phyloP scores from a whole-genome alignment of 2,329 filamentous ascomycete species.

The Aspergillus oerlinghausenensis region DNA sequence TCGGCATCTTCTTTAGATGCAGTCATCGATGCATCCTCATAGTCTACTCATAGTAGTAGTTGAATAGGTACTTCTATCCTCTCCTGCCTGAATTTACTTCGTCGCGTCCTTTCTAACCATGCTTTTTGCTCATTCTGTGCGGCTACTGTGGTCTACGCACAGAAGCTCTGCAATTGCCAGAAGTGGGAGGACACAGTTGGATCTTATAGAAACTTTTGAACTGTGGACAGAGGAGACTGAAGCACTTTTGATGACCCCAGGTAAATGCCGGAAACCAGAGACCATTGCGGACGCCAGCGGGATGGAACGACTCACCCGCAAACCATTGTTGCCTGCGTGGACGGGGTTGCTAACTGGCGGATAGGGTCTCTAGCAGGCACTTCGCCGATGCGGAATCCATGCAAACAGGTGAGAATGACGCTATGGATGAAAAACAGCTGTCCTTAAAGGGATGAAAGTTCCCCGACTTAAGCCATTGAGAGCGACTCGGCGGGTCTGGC shows the following conservation, averaged over 20 bases:
- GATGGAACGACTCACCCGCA: neutral
- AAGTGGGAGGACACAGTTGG: no score
- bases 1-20: conserved; percentile 35
- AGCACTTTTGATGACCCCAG: no score
- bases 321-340: neutral
- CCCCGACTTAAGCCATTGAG: neutral
- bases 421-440: no score
- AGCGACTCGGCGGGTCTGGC: neutral
- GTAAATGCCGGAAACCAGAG: neutral
- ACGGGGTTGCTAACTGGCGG: no score
- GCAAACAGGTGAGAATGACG: neutral
- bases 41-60: neutral
- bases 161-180: neutral
- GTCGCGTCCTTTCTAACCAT: no score
- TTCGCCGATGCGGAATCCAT: neutral
- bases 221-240: no score
- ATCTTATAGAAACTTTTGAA: neutral
- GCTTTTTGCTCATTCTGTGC: no score
- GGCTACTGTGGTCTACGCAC: neutral
- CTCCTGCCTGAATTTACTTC: no score
- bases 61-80: neutral
- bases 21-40: conserved; percentile 26
- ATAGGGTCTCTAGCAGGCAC: neutral
- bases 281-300: neutral
- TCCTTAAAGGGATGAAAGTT: neutral